These are phyloP conservation scores for Austroboletus festivus DNA, from an alignment of 768 basidiomycete species.

Conservation along the genomic window DNA sequence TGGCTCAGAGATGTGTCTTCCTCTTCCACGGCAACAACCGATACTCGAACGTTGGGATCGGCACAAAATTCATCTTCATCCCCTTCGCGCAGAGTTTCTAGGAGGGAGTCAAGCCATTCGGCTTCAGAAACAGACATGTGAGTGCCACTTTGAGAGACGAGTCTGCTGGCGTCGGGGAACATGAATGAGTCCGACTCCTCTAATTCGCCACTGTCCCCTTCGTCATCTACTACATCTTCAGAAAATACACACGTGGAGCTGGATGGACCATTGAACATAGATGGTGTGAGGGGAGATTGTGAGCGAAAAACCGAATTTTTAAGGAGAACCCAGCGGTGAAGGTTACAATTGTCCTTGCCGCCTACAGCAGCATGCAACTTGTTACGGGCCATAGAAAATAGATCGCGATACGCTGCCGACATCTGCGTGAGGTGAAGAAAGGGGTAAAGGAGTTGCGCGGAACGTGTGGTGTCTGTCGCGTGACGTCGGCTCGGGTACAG, in stretches of 20 bases:
- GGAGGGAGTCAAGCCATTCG: conserved; percentile 77
- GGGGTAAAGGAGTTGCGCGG: conserved; percentile 4
- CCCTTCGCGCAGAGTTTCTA: conserved; percentile 71
- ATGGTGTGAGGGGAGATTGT: conserved; percentile 39
- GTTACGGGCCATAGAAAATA: conserved; percentile 65
- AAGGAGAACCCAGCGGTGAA: conserved; percentile 84
- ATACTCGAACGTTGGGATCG: conserved; percentile 44
- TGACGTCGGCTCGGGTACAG: conserved; percentile 2
- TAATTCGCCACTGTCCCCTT: conserved; percentile 43
- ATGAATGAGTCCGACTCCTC: conserved; percentile 67
- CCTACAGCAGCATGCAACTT: conserved; percentile 68
- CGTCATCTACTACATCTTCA: conserved; percentile 43
- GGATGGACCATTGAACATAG: conserved; percentile 20
- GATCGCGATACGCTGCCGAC: conserved; percentile 46
- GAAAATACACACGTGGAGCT: conserved; percentile 28
- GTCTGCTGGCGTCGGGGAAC: conserved; percentile 72
- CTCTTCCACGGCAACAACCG: conserved; percentile 55
- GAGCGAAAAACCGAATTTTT: conserved; percentile 77
- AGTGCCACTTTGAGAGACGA: conserved; percentile 36
- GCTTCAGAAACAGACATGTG: conserved; percentile 57
- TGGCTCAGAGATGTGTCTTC: conserved; percentile 56
- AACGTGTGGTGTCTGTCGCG: conserved; percentile 18
- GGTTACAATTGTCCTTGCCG: conserved; percentile 64
- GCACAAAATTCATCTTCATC: conserved; percentile 59
- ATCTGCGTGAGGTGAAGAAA: conserved; percentile 32